Conservation (phyloP, 768 basidiomycete genomes). For the Amanita jacksonii region DNA sequence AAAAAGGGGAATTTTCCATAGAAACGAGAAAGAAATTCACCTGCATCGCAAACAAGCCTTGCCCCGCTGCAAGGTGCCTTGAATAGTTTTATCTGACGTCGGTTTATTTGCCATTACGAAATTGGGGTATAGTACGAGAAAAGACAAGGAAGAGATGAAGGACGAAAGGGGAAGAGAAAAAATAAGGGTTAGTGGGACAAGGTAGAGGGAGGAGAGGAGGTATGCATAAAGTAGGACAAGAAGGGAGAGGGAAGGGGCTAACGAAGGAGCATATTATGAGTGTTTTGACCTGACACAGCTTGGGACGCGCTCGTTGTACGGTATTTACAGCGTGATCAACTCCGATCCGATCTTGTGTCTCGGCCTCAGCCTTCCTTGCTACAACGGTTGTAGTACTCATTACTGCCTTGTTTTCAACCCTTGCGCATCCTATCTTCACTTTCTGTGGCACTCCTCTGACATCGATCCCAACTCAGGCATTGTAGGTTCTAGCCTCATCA, state of each 20-base stretch:
- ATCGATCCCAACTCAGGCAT: too few species aligned
- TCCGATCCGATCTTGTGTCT: conserved; percentile 8
- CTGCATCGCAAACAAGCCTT: conserved; percentile 70
- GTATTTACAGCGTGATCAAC: conserved; percentile 9
- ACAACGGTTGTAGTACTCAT: background rate
- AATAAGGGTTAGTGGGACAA: conserved; percentile 8
- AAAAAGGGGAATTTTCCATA: conserved; percentile 8
- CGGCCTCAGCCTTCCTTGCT: background rate
- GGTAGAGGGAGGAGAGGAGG: conserved; percentile 11
- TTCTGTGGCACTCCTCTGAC: background rate
- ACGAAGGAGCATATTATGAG: conserved; percentile 12
- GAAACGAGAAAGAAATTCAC: conserved; percentile 19
- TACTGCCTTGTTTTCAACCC: background rate
- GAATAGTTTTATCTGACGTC: conserved; percentile 21
- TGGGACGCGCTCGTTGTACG: conserved; percentile 10
- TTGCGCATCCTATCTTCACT: background rate
- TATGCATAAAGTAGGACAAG: conserved; percentile 17
- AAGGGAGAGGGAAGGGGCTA: conserved; percentile 14
- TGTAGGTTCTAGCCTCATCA: background rate
- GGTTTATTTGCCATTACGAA: conserved; percentile 41
- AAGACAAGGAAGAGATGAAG: conserved; percentile 23
- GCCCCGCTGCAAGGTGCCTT: conserved; percentile 50
- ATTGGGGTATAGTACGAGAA: conserved; percentile 15
- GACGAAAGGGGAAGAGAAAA: conserved; percentile 14
- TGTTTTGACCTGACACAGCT: conserved; percentile 11